Base-by-base conservation (phyloP, 257 asterid species). In the Voacanga thouarsii region DNA sequence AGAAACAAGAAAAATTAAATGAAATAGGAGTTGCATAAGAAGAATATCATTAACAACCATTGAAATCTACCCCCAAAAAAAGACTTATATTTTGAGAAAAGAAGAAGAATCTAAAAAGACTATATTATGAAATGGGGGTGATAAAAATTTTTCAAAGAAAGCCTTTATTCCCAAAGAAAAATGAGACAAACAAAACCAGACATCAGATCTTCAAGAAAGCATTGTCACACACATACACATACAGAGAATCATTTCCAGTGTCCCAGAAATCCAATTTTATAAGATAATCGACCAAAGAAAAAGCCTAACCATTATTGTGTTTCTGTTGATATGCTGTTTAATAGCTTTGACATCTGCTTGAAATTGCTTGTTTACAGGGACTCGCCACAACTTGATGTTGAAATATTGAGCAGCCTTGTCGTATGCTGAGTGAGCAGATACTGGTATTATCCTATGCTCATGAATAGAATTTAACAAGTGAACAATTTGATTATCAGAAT, bases 341-440 rank as follows among this genome's bases (percentile, higher is more conserved):
- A 93, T 88, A 80, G 94, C 92, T 86, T 87, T 89, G 72, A 85
- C 92, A 86, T 93, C 95, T 77, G 98, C 99, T 82, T 88, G 91
- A 78, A 88, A 96, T 79, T 93, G 90, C 81, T 87, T 88, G 80
- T 84, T 90, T 67, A 93, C 99, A 24, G 97, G 94, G 55, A 93
- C 96, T 65, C 98, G 94, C 94, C 98, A 88, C 90, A 96, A 80
- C 83, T 92, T 96, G 89, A 96, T 93, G 78, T 90, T 93, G 83
- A 96, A 96, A 85, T 96, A 96, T 75, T 92, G 97, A 49, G 97
- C 97, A 85, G 99, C 99, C 86, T 96, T 96, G 90, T 96, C 99
- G 60, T 93, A 96, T 26, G 97, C 99, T 73, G 99, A 96, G 88
- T 96, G 99, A 71, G 99, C 99, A 77, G 99, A 93, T 75, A 87